These are phyloP conservation scores for Syzygium grande DNA, from an alignment of 345 rosid species.

Conservation along the genomic window DNA sequence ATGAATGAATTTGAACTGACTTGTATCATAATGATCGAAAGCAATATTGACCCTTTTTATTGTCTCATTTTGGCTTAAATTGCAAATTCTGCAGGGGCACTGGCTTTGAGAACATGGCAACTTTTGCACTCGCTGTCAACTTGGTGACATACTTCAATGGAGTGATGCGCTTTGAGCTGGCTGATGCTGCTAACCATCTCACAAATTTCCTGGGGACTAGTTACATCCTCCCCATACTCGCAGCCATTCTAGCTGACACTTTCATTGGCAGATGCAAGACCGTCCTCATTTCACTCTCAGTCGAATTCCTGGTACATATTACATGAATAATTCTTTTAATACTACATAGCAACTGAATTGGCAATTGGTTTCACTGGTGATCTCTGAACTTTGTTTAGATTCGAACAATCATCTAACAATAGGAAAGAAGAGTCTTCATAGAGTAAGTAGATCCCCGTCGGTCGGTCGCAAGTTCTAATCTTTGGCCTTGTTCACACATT, in stretches of 20 bases:
- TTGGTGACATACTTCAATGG: slow-evolving; percentile 41
- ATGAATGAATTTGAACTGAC: background rate
- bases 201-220: slow-evolving; percentile 47
- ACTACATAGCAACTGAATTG: background rate
- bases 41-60: background rate
- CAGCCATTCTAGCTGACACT: slow-evolving; percentile 38
- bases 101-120: slow-evolving; percentile 37
- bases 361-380: background rate
- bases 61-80: background rate
- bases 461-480: background rate
- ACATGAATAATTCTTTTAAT: background rate
- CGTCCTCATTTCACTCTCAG: slow-evolving; percentile 22
- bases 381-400: background rate
- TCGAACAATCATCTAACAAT: background rate
- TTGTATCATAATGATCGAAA: background rate
- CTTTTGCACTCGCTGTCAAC: slow-evolving; percentile 32
- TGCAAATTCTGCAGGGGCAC: slow-evolving; percentile 13
- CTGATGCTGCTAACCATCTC: slow-evolving; percentile 46
- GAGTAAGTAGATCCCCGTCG: background rate
- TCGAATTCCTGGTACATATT: slow-evolving; percentile 36
- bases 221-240: slow-evolving; percentile 32
- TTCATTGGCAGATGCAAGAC: slow-evolving; percentile 39
- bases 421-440: background rate
- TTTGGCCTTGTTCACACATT: background rate
- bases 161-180: slow-evolving; percentile 32